Evolutionary conservation across 768 basidiomycete genomes (phyloP), one percentile per base, ranked within the genome.

Genomic region (Myochromella boudieri): DNA sequence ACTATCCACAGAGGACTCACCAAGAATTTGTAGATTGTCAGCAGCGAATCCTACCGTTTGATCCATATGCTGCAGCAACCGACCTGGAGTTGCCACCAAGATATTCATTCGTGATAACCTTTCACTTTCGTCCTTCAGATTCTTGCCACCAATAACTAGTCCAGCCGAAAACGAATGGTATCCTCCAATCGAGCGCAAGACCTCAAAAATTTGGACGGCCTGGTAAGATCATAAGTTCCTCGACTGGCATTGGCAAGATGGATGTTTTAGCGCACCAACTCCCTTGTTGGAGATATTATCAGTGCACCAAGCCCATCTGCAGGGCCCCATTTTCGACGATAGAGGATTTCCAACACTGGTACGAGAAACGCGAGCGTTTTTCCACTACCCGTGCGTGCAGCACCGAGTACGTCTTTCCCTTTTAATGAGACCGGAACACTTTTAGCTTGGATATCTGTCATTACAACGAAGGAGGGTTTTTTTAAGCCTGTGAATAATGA

Each of bases 131-230:
- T 95, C 94, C 61, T 93, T 94, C 39, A 97, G 64, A 57, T 85
- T 92, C 74, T 97, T 99, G 36, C 95, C 95, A 5, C 95, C 95
- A 33, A 99, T 99, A 14, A 98, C 86, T 10, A 98, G 70, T 0
- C 95, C 95, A 0, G 95, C 95, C 5, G 92, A 95, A 67, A 98
- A 95, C 14, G 78, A 75, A 58, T 99, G 95, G 57, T 85, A 85
- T 36, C 87, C 85, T 2, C 97, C 97, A 48, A 98, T 89, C 32
- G 89, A 87, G n/a, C 92, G 82, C 22, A 99, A 66, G 6, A 97
- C 94, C 37, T 95, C 92, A 62, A 98, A 99, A 49, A 97, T 99
- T 74, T 99, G 97, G 14, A 98, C 90, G 1, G 95, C 95, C 92
- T 94, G 55, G 1, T 21, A 39, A 26, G 3, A 22, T 12, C 21